Percentiles rank a stretch among this genome's conserved stretches.
Evolutionary conservation across 345 rosid species (phyloP).

Genomic region (Rhodamnia rubescens): DNA sequence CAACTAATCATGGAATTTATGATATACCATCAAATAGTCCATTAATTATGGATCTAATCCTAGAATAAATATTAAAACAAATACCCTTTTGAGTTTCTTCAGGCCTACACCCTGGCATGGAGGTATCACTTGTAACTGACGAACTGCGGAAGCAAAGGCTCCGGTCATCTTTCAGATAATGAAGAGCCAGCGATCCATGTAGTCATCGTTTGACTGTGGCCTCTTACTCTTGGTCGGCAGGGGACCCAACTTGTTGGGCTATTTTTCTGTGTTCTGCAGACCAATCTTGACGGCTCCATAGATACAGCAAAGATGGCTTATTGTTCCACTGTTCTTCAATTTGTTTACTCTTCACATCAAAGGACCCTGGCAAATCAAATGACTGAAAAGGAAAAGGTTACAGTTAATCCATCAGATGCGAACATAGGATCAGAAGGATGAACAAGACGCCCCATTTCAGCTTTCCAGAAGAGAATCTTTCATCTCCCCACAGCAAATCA

Average conservation of each 20-base stretch:
- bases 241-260: constrained; percentile 52
- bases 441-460: constrained; percentile 14
- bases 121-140: constrained; percentile 1
- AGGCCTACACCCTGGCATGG: constrained; percentile 12
- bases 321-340: constrained; percentile 59
- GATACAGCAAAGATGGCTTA: constrained; percentile 59
- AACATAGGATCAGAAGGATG: background rate
- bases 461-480: constrained; percentile 57
- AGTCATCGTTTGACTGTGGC: background rate
- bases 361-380: constrained; percentile 82
- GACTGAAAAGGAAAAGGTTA: constrained; percentile 37
- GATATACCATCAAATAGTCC: too few species aligned
- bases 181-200: background rate
- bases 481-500: constrained; percentile 73
- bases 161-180: constrained; percentile 10
- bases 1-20: too few species aligned
- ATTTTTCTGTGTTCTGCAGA: constrained; percentile 37
- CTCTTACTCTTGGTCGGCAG: background rate
- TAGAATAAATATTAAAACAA: too few species aligned
- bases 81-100: too few species aligned
- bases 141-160: background rate
- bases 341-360: constrained; percentile 53
- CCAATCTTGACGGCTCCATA: constrained; percentile 81
- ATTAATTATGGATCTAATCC: too few species aligned
- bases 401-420: too few species aligned